These are phyloP conservation scores for Dothiorella sarmentorum DNA, from an alignment of 2,329 filamentous ascomycete genomes.

Conservation along the genomic window DNA sequence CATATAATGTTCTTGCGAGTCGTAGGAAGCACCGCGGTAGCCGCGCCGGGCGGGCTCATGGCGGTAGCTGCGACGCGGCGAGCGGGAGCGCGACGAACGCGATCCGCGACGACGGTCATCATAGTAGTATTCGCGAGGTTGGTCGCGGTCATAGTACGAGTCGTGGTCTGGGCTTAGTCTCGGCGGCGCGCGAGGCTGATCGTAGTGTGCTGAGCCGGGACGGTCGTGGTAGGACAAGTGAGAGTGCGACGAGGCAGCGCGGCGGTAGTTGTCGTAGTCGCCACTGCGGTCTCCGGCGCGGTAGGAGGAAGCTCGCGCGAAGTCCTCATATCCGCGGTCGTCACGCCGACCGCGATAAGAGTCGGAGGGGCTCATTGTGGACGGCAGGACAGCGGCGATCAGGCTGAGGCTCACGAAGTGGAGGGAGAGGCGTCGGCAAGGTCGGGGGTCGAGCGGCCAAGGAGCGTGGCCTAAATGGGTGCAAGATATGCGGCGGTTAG, in stretches of 20 bases:
- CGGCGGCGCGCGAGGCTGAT: not conserved
- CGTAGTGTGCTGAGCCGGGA: not conserved
- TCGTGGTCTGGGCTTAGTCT: slow-evolving; percentile 1
- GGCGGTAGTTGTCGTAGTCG: slow-evolving; percentile 8
- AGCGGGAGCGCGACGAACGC: slow-evolving; percentile 14
- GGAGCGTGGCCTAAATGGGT: no score
- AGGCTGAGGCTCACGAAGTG: not conserved
- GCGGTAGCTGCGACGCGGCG: slow-evolving; percentile 9
- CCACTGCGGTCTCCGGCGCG: slow-evolving; percentile 3
- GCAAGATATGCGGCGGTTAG: no score
- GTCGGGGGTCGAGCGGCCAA: not conserved
- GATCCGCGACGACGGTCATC: not conserved
- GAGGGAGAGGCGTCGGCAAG: not conserved
- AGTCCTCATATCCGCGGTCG: not conserved
- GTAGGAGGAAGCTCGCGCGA: not conserved
- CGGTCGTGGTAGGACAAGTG: slow-evolving; percentile 7
- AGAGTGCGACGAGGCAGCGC: slow-evolving; percentile 2
- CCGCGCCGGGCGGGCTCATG: not conserved
- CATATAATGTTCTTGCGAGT: slow-evolving; percentile 15
- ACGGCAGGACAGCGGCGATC: slow-evolving; percentile 6
- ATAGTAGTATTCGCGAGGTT: not conserved
- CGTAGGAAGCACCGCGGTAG: slow-evolving; percentile 13
- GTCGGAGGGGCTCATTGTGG: not conserved
- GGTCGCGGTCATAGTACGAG: slow-evolving; percentile 11
- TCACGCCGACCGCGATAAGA: not conserved